These are phyloP conservation scores for Cafeteria roenbergensis DNA, from an alignment of 108 stramenopile genomes.

Conservation along the genomic window DNA sequence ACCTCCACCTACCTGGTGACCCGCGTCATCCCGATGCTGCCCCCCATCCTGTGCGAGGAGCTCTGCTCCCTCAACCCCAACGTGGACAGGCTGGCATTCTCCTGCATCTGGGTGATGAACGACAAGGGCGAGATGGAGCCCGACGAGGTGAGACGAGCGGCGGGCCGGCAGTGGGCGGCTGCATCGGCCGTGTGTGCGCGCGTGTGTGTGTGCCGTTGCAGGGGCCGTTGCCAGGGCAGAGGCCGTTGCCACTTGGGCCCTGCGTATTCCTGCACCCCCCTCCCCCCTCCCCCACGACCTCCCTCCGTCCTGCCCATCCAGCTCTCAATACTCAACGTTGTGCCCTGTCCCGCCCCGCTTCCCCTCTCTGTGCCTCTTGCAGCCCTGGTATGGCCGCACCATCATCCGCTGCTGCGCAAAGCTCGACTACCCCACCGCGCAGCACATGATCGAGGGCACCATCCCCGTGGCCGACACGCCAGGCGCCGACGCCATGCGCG, in stretches of 20 bases:
- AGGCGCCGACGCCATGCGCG: conserved; percentile 33
- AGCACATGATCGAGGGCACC: conserved; percentile 74
- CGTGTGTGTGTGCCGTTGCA: no score
- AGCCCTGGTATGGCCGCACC: conserved; percentile 76
- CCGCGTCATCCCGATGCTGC: conserved; percentile 75
- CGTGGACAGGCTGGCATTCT: conserved; percentile 80
- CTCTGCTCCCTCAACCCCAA: conserved; percentile 85
- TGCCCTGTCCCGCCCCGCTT: no score
- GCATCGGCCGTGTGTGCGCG: no score
- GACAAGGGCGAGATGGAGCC: conserved; percentile 48
- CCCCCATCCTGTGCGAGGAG: conserved; percentile 69
- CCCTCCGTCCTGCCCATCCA: no score
- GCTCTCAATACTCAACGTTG: no score
- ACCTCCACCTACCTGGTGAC: conserved; percentile 92
- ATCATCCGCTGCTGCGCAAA: conserved; percentile 83
- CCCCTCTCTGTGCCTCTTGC: no score
- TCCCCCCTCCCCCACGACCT: no score
- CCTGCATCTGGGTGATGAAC: conserved; percentile 83
- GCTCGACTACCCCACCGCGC: conserved; percentile 82
- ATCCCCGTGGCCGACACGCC: conserved; percentile 28
- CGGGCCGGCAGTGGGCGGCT: no score
- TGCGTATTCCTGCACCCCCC: no score
- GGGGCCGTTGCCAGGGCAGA: no score
- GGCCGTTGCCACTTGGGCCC: no score
- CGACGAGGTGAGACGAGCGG: no score